Conservation (phyloP, 2,329 filamentous ascomycete species). For the Alternaria angustiovoidea region DNA sequence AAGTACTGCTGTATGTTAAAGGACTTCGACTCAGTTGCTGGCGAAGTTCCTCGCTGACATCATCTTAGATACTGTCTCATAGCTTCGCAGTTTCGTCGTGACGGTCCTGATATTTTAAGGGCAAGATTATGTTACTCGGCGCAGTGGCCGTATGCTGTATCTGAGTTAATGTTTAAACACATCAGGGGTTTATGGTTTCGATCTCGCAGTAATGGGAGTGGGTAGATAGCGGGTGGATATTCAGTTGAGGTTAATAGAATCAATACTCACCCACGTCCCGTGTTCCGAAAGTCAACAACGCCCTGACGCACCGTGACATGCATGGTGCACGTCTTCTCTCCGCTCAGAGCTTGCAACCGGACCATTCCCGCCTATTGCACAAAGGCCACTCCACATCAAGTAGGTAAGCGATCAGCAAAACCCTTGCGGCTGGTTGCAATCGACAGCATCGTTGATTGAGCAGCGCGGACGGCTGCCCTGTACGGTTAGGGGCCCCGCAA, state of each 20-base stretch:
- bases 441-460: conserved; percentile 13
- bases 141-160: neutral
- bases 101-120: neutral
- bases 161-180: neutral
- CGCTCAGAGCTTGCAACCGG: neutral
- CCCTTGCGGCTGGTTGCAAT: conserved; percentile 10
- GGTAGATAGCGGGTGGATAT: neutral
- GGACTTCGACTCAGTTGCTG: neutral
- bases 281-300: neutral
- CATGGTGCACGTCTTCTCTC: neutral
- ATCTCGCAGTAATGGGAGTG: neutral
- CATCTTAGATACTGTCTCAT: neutral
- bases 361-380: conserved; percentile 12
- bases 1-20: neutral
- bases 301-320: conserved; percentile 12
- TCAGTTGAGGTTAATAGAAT: neutral
- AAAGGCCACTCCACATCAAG: neutral
- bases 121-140: neutral
- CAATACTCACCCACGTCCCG: neutral
- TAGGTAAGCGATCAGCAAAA: conserved; percentile 6
- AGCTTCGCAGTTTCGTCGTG: neutral
- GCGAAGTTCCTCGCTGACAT: neutral
- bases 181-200: no score
- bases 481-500: conserved; percentile 20
- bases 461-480: conserved; percentile 2